Percentiles rank a stretch among this genome's conserved stretches.
phyloP scores from a whole-genome alignment of 192 early-diverging fungal species.

The Coemansia sp. region DNA sequence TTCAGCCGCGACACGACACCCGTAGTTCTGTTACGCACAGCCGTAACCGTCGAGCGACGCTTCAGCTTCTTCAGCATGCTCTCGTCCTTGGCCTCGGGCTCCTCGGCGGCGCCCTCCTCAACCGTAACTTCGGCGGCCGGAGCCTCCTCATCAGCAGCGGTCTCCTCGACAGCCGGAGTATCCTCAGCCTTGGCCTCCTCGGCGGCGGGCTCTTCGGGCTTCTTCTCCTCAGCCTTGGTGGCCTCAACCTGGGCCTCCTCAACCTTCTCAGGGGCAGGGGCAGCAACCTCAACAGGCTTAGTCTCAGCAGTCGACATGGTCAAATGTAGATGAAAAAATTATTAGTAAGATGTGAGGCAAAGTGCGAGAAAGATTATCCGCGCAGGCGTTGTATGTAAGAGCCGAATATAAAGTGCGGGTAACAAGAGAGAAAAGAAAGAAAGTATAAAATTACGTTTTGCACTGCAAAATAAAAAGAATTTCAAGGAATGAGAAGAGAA shows the following conservation, averaged over 20 bases:
- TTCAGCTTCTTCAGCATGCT: slow-evolving; percentile 42
- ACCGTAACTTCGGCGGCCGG: slow-evolving; percentile 14
- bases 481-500: slow-evolving; percentile 18
- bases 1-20: slow-evolving; percentile 49
- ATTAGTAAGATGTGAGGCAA: slow-evolving; percentile 13
- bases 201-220: slow-evolving; percentile 8
- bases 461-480: slow-evolving; percentile 41
- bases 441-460: slow-evolving; percentile 49
- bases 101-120: slow-evolving; percentile 10
- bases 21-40: too few species aligned
- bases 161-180: slow-evolving; percentile 9
- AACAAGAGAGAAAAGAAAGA: slow-evolving; percentile 33
- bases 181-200: slow-evolving; percentile 23
- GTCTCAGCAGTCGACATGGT: slow-evolving; percentile 18
- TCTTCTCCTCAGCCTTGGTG: slow-evolving; percentile 2
- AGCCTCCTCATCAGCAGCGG: slow-evolving; percentile 4
- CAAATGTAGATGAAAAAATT: not conserved
- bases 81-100: slow-evolving; percentile 18
- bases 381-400: slow-evolving; percentile 4
- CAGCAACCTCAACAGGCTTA: not conserved
- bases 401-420: slow-evolving; percentile 17
- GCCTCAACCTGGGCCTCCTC: not conserved
- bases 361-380: not conserved
- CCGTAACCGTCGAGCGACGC: slow-evolving; percentile 50
- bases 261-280: slow-evolving; percentile 2